Conservation (phyloP, 148 eudicot genomes). For the Tetragonia tetragonoides region DNA sequence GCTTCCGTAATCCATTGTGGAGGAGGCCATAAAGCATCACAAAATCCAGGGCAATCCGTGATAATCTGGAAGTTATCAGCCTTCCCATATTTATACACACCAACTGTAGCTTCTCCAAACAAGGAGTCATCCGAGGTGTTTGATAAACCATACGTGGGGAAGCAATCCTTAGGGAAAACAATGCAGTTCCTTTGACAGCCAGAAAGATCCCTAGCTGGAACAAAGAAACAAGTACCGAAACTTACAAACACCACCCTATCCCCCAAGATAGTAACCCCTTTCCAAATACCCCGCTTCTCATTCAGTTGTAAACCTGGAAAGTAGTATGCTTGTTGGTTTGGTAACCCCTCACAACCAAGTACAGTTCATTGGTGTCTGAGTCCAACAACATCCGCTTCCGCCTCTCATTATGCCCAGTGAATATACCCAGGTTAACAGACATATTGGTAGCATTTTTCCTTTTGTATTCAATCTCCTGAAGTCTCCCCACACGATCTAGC, state of each 20-base stretch:
- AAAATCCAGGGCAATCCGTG: not conserved
- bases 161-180: constrained; percentile 12
- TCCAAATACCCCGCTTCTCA: constrained; percentile 13
- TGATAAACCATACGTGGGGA: not conserved
- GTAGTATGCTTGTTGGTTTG: no score
- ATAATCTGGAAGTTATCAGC: not conserved
- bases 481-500: constrained; percentile 8
- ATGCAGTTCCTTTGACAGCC: constrained; percentile 3
- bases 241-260: constrained; percentile 15
- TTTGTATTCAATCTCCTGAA: not conserved
- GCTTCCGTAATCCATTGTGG: constrained; percentile 4
- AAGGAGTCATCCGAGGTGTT: not conserved
- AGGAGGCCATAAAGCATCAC: constrained; percentile 12
- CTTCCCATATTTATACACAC: not conserved
- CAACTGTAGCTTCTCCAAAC: not conserved
- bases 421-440: not conserved
- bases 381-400: constrained; percentile 3
- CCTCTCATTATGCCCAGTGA: not conserved
- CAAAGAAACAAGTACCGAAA: constrained; percentile 16
- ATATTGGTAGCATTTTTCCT: not conserved
- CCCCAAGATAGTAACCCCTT: not conserved
- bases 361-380: not conserved
- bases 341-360: not conserved
- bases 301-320: no score
- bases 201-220: not conserved